phyloP scores from a whole-genome alignment of 139 green algal genomes.

The Asterochloris erici region DNA sequence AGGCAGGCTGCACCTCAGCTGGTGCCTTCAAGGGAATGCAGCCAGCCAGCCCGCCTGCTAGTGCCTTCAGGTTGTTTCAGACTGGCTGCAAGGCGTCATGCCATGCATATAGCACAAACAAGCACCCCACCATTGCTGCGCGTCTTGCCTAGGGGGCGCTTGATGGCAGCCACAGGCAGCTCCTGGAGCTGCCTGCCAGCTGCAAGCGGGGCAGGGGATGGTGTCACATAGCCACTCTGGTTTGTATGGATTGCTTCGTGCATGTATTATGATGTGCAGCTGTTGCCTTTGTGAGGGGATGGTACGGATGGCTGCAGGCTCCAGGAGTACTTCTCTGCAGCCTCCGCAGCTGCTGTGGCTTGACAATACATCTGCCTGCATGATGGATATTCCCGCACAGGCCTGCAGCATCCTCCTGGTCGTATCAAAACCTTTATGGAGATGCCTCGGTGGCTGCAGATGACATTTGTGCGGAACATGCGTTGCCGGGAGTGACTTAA shows the following conservation, averaged over 20 bases:
- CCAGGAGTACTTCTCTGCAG: constrained; percentile 10
- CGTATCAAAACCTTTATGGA: too few relatives aligned
- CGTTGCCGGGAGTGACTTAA: too few relatives aligned
- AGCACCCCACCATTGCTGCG: constrained; percentile 48
- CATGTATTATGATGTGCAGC: neutral
- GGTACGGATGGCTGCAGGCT: neutral
- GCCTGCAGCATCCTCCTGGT: too few relatives aligned
- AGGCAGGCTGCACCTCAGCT: too few relatives aligned
- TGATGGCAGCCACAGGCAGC: constrained; percentile 44
- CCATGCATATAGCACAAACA: neutral
- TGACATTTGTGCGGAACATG: too few relatives aligned
- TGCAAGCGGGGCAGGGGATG: neutral
- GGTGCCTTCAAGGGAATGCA: neutral
- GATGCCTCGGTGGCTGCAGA: too few relatives aligned
- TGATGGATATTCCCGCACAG: too few relatives aligned
- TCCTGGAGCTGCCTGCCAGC: constrained; percentile 26
- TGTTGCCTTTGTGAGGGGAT: constrained; percentile 1
- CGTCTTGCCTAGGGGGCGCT: constrained; percentile 46
- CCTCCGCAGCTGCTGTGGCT: neutral
- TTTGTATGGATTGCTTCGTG: neutral
- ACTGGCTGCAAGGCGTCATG: neutral
- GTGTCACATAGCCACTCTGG: neutral
- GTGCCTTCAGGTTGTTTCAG: neutral
- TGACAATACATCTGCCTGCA: too few relatives aligned
- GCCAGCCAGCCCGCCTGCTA: neutral